phyloP scores from a whole-genome alignment of 208 protist species.

The Phytomonas francai region DNA sequence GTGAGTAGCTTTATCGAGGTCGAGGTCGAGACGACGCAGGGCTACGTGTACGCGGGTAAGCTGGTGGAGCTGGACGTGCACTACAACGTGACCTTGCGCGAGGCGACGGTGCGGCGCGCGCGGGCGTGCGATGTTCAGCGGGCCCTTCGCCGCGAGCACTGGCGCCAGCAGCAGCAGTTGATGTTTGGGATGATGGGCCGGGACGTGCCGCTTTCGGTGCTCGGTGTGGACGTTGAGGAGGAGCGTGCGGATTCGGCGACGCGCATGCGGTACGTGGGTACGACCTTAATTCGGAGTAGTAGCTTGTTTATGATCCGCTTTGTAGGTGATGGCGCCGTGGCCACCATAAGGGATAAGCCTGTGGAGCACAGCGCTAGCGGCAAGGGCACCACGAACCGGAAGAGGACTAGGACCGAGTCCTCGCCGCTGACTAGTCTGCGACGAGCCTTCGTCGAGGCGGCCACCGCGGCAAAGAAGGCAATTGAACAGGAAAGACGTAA shows the following conservation, averaged over 20 bases:
- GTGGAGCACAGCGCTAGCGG: background rate
- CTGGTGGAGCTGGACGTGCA: conserved; percentile 51
- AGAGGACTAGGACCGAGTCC: background rate
- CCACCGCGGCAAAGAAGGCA: conserved; percentile 34
- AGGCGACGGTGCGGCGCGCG: conserved; percentile 46
- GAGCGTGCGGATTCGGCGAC: conserved; percentile 31
- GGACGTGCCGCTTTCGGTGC: conserved; percentile 7
- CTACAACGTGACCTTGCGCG: conserved; percentile 69
- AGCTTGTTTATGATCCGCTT: conserved; percentile 69
- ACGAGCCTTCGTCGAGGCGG: conserved; percentile 26
- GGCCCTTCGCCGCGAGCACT: conserved; percentile 15
- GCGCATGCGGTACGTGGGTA: conserved; percentile 53
- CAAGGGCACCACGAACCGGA: background rate
- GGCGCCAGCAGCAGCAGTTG: conserved; percentile 13
- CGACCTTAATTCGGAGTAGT: conserved; percentile 62
- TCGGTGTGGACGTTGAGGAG: conserved; percentile 9
- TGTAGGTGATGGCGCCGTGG: conserved; percentile 12
- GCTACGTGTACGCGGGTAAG: conserved; percentile 70
- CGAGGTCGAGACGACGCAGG: conserved; percentile 78
- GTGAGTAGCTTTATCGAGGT: conserved; percentile 16
- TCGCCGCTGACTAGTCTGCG: background rate
- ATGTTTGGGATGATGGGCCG: conserved; percentile 7
- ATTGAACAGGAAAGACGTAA: conserved; percentile 44
- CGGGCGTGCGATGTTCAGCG: conserved; percentile 60
- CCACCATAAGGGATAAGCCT: conserved; percentile 2